Evolutionary conservation across 495 filamentous ascomycete genomes (phyloP).

Genomic region (Talaromyces nanjingensis): DNA sequence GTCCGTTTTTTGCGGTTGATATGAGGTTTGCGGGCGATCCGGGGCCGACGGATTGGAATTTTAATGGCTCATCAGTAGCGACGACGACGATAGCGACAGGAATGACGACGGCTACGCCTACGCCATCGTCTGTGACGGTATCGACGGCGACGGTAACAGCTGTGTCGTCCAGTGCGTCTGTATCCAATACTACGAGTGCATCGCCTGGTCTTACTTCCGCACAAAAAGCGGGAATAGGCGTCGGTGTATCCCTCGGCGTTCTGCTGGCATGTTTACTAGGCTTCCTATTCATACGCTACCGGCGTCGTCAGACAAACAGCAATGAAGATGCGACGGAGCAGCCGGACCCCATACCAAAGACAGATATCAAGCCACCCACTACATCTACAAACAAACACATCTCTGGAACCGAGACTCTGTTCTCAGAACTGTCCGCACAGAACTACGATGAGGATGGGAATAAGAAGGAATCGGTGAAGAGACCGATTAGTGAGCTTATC

Average conservation of each 20-base stretch:
- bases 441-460: neutral
- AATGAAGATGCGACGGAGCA: neutral
- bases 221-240: neutral
- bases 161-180: neutral
- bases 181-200: neutral
- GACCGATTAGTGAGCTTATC: neutral
- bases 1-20: slow-evolving; percentile 10
- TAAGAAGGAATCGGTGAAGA: neutral
- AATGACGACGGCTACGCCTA: too few species aligned
- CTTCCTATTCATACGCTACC: neutral
- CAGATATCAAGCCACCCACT: neutral
- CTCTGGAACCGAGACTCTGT: neutral
- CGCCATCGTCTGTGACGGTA: neutral
- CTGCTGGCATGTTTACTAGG: neutral
- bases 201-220: neutral
- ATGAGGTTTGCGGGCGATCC: slow-evolving; percentile 13
- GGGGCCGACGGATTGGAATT: slow-evolving; percentile 13
- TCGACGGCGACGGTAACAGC: neutral
- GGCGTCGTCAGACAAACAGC: neutral
- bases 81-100: too few species aligned
- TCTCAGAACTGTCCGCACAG: neutral
- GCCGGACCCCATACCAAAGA: neutral
- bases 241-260: neutral
- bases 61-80: neutral
- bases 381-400: too few species aligned